Base-by-base conservation (phyloP, 495 filamentous ascomycete genomes). In the Cenococcum geophilum region DNA sequence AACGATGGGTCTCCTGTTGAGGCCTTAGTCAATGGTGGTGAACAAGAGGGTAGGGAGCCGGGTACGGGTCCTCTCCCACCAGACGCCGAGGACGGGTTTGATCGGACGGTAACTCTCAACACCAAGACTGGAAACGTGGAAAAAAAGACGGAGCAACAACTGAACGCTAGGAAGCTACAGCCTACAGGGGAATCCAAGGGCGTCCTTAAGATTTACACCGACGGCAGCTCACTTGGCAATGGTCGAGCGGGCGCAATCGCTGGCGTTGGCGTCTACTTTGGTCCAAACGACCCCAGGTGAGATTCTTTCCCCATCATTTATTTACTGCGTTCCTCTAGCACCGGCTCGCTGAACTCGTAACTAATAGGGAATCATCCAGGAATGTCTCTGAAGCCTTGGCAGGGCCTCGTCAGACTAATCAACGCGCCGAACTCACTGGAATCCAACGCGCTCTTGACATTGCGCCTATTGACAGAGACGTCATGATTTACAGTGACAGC, bases 341-440 rank as follows among this genome's bases (percentile, higher is more conserved):
- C 6, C 27, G 27, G 27, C 27, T 6, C 27, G 27, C 27, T 32
- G 27, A 32, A 32, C 27, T 6, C 27, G 27, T 32, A 32, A 32
- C 27, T 32, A 6, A 32, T 32, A 32, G 2, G 27, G 27, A 32
- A 32, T 32, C 27, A 32, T 6, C 69, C 21, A 89, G 88, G 70
- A 98, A 97, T 72, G 79, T 96, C 56, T 91, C 89, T 20, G 92
- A 96, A 69, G 82, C 84, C 16, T 79, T 98, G 1, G 68, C 75
- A 43, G 92, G 92, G 40, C 74, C 78, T 11, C 73, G 77, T 10
- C 93, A 98, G 71, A 97, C 93, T 0, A 98, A 97, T 71, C 89
- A 97, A 72, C 89, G 93, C 4, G 93, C 93, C 16, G 93, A 98
- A 73, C 77, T 98, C 56, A 91, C 89, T 3, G 93, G 91, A 0